Conservation (phyloP, 1,139 yeast species). For the Komagataea norvegica region DNA sequence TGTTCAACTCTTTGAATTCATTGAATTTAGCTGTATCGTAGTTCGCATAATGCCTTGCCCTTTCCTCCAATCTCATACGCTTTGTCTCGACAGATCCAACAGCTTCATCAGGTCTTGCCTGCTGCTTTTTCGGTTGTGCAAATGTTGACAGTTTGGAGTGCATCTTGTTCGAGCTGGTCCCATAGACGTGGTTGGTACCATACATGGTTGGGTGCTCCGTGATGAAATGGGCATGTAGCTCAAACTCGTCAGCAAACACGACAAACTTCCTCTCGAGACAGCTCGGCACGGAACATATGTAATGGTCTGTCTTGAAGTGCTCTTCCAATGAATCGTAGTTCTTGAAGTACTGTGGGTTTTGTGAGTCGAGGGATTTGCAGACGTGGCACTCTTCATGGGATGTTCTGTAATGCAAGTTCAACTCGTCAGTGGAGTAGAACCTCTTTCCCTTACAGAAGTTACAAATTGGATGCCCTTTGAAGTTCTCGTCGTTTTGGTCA, state of each 20-base stretch:
- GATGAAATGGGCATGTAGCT: slow-evolving; percentile 82
- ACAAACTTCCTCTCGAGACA: slow-evolving; percentile 90
- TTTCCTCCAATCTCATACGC: slow-evolving; percentile 66
- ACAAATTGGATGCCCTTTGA: slow-evolving; percentile 88
- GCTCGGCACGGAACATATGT: slow-evolving; percentile 69
- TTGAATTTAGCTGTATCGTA: slow-evolving; percentile 46
- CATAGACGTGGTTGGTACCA: slow-evolving; percentile 45
- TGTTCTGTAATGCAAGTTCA: slow-evolving; percentile 76
- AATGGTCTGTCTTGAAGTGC: slow-evolving; percentile 75
- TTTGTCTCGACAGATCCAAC: slow-evolving; percentile 48
- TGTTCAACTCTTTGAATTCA: slow-evolving; percentile 47
- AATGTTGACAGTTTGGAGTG: slow-evolving; percentile 70
- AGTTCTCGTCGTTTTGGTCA: slow-evolving; percentile 50
- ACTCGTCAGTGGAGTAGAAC: slow-evolving; percentile 87
- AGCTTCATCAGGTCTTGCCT: slow-evolving; percentile 26
- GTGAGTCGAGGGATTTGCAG: slow-evolving; percentile 68
- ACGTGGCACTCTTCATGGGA: slow-evolving; percentile 86
- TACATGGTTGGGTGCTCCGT: slow-evolving; percentile 66
- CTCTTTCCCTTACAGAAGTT: slow-evolving; percentile 69
- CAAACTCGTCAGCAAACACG: slow-evolving; percentile 83
- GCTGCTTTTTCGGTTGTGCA: slow-evolving; percentile 22
- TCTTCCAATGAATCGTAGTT: slow-evolving; percentile 68
- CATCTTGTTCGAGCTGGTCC: slow-evolving; percentile 42
- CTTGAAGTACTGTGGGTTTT: slow-evolving; percentile 70
- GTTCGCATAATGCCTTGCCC: slow-evolving; percentile 74